These are phyloP conservation scores for Linum lewisii DNA, from an alignment of 345 rosid species.

Conservation along the genomic window DNA sequence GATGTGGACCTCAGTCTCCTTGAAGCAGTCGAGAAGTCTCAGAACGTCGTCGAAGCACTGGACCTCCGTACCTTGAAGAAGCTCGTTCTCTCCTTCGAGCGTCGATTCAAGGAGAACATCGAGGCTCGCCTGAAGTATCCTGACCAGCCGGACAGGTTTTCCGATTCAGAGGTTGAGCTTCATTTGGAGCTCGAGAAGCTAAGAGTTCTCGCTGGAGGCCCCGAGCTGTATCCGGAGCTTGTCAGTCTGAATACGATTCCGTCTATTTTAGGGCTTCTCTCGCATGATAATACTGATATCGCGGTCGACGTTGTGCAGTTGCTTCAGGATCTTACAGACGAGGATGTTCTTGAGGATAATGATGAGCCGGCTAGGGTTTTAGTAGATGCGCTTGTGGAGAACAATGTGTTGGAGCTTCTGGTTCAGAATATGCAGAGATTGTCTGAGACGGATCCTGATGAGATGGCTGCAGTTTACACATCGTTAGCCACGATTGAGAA, in stretches of 20 bases:
- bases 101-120: conserved; percentile 89
- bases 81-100: conserved; percentile 89
- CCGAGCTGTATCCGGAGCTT: conserved; percentile 87
- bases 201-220: conserved; percentile 79
- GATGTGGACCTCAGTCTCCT: conserved; percentile 65
- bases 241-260: conserved; percentile 63
- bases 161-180: conserved; percentile 77
- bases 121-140: conserved; percentile 93
- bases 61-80: conserved; percentile 76
- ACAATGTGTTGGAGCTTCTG: conserved; percentile 76
- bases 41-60: conserved; percentile 47
- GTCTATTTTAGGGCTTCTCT: conserved; percentile 69
- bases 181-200: conserved; percentile 91
- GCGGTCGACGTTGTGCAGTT: conserved; percentile 85
- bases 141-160: conserved; percentile 81
- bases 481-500: conserved; percentile 80
- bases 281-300: conserved; percentile 79
- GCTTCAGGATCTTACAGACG: conserved; percentile 86
- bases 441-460: conserved; percentile 74
- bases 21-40: conserved; percentile 78
- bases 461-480: conserved; percentile 62
- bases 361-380: conserved; percentile 72
- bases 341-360: conserved; percentile 77
- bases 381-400: conserved; percentile 63
- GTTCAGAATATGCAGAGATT: conserved; percentile 85